A percentile compares a stretch with the other conserved stretches of the same genome.
Conservation (phyloP, 1,139 yeast genomes). For the Nematodospora anomalae region DNA sequence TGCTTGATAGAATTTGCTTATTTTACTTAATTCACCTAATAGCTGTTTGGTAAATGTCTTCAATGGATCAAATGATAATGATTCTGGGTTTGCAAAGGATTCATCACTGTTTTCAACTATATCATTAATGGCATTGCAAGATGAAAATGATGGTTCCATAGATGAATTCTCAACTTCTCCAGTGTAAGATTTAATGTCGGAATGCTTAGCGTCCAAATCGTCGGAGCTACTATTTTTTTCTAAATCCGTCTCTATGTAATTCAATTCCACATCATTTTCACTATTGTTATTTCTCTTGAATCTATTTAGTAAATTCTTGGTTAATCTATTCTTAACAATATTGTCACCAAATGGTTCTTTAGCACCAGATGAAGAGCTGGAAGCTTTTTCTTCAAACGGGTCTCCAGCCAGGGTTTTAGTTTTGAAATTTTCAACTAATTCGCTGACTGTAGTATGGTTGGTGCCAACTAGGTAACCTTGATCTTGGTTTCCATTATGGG, state of each 20-base stretch:
- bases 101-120: constrained; percentile 10
- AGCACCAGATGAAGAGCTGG: constrained; percentile 5
- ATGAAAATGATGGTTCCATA: constrained; percentile 16
- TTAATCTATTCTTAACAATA: constrained; percentile 13
- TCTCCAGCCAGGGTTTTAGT: constrained; percentile 2
- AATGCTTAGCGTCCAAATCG: constrained; percentile 8
- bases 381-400: constrained; percentile 10
- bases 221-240: constrained; percentile 10
- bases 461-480: constrained; percentile 27
- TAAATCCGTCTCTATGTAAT: constrained; percentile 9
- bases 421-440: constrained; percentile 23
- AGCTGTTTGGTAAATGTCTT: constrained; percentile 51
- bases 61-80: constrained; percentile 41
- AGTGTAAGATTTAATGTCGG: constrained; percentile 19
- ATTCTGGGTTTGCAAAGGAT: constrained; percentile 18
- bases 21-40: constrained; percentile 54
- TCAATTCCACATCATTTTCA: constrained; percentile 11
- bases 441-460: constrained; percentile 26
- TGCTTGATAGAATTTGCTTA: constrained; percentile 51
- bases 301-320: constrained; percentile 12
- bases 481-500: constrained; percentile 21
- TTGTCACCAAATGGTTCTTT: constrained; percentile 3
- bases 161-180: constrained; percentile 32
- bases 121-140: constrained; percentile 3
- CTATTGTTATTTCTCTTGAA: constrained; percentile 5